phyloP scores from a whole-genome alignment of 768 basidiomycete species.

The Coprinopsis strossmayeri region DNA sequence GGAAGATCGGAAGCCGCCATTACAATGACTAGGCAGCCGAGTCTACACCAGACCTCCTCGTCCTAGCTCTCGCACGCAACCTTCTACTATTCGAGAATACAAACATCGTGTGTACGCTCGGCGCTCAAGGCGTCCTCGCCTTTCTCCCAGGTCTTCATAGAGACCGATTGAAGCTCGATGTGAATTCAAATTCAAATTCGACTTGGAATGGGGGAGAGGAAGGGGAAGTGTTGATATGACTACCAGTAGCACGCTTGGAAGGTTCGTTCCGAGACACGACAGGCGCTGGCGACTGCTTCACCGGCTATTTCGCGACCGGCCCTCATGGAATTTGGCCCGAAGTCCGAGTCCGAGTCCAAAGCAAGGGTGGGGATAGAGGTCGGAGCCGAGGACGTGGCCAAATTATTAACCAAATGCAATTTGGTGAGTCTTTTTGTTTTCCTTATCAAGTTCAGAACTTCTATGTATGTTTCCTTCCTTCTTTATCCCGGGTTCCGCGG shows the following conservation, averaged over 20 bases:
- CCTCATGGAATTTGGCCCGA: slow-evolving; percentile 36
- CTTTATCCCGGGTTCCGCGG: too few species aligned
- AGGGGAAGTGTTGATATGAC: slow-evolving; percentile 20
- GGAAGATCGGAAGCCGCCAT: too few species aligned
- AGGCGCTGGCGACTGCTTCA: slow-evolving; percentile 61
- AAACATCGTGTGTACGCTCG: slow-evolving; percentile 53
- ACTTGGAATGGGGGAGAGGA: slow-evolving; percentile 8
- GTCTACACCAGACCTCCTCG: too few species aligned
- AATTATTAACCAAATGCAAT: slow-evolving; percentile 32
- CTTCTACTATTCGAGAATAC: slow-evolving; percentile 25
- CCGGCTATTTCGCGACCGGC: slow-evolving; percentile 52
- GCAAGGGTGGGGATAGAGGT: slow-evolving; percentile 18
- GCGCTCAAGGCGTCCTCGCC: slow-evolving; percentile 43
- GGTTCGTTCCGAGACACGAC: slow-evolving; percentile 45
- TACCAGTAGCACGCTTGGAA: slow-evolving; percentile 41
- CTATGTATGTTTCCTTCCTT: neutral
- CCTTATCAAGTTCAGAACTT: too few species aligned
- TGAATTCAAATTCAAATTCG: too few species aligned
- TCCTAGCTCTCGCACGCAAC: slow-evolving; percentile 17
- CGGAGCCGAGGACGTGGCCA: slow-evolving; percentile 23
- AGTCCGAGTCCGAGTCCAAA: too few species aligned
- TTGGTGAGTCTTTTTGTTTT: slow-evolving; percentile 27
- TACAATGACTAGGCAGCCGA: too few species aligned
- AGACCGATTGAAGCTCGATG: too few species aligned
- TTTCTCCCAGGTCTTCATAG: slow-evolving; percentile 26